phyloP scores from a whole-genome alignment of 352 stramenopile genomes.

The Pythium dissimile region DNA sequence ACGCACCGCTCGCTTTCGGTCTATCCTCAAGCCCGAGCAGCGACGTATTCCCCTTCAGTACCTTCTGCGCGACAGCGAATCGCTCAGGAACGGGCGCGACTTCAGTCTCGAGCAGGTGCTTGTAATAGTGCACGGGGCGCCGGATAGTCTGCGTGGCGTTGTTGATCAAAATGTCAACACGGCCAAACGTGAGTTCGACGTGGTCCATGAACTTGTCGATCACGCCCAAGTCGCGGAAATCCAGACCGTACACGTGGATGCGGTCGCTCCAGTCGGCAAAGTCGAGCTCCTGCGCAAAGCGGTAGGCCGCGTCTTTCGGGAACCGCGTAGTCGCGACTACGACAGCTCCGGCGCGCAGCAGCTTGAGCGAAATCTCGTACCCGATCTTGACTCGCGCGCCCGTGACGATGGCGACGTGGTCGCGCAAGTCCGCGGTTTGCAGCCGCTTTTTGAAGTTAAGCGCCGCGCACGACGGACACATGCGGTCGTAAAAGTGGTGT shows the following conservation, averaged over 20 bases:
- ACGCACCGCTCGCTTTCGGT: background rate
- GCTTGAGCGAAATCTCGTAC: constrained; percentile 92
- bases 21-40: constrained; percentile 29
- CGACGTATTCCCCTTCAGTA: constrained; percentile 51
- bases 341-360: constrained; percentile 80
- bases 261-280: constrained; percentile 73
- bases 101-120: constrained; percentile 81
- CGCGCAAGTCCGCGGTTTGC: constrained; percentile 78
- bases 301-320: constrained; percentile 86
- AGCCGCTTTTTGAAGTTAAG: constrained; percentile 94
- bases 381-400: constrained; percentile 95
- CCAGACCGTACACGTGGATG: constrained; percentile 92
- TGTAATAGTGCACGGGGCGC: constrained; percentile 91
- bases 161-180: constrained; percentile 94
- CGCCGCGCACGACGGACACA: constrained; percentile 91
- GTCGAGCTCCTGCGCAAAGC: constrained; percentile 86
- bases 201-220: constrained; percentile 93
- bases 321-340: constrained; percentile 94
- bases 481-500: constrained; percentile 93
- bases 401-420: constrained; percentile 88
- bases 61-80: constrained; percentile 35
- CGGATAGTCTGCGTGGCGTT: constrained; percentile 96
- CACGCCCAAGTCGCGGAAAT: constrained; percentile 92
- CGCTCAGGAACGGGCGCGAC: constrained; percentile 45
- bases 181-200: constrained; percentile 56